phyloP scores from a whole-genome alignment of 225 moss, liverwort and hornwort genomes.

The Anthoceros angustus region DNA sequence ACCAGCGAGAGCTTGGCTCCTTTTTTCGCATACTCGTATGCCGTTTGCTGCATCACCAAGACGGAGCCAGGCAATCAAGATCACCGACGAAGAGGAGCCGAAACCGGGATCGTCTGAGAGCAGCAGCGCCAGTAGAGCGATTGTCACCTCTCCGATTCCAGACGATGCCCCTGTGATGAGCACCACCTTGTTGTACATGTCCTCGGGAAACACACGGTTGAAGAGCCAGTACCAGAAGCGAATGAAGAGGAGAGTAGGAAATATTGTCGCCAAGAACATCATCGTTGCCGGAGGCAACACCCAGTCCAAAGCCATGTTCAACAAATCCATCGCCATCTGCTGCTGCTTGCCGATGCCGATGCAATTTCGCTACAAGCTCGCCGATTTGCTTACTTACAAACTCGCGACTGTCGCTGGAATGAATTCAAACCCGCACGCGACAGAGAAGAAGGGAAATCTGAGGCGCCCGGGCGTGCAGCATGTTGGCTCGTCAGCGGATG shows the following conservation, averaged over 20 bases:
- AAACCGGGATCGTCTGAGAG: not conserved
- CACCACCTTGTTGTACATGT: constrained; percentile 23
- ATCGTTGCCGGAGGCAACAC: not conserved
- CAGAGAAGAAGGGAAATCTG: no score
- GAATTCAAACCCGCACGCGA: no score
- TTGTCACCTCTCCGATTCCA: constrained; percentile 34
- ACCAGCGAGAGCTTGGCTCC: constrained; percentile 30
- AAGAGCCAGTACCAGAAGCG: constrained; percentile 10
- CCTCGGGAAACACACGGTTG: constrained; percentile 11
- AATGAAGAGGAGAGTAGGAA: constrained; percentile 12
- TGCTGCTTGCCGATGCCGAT: not conserved
- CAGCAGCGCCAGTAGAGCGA: not conserved
- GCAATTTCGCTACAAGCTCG: no score
- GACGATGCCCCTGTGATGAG: constrained; percentile 38
- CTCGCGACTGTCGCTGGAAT: no score
- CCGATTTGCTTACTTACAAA: not conserved
- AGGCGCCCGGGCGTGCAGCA: no score
- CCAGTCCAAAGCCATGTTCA: not conserved
- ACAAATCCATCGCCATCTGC: not conserved
- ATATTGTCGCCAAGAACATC: constrained; percentile 11
- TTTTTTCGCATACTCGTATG: constrained; percentile 29
- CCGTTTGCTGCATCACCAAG: constrained; percentile 17
- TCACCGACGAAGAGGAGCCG: not conserved
- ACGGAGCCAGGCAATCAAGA: not conserved
- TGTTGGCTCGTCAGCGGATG: no score